Percentiles rank a stretch among this genome's conserved stretches.
Conservation (phyloP, 2,329 filamentous ascomycete genomes). For the Aspergillus flavus region DNA sequence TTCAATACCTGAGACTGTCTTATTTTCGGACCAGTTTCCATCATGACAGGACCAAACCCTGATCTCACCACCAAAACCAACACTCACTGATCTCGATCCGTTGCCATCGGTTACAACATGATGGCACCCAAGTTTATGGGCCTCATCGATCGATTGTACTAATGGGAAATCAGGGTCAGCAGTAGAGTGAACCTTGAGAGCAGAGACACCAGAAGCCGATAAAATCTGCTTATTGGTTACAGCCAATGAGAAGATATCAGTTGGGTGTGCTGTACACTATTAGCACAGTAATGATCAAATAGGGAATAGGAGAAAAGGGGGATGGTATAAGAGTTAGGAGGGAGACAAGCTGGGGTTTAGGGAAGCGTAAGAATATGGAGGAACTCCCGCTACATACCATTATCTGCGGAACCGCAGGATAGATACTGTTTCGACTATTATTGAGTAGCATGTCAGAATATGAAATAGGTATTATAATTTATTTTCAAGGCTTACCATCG, state of each 20-base stretch:
- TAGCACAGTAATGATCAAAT: constrained; percentile 23
- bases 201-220: constrained; percentile 82
- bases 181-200: constrained; percentile 78
- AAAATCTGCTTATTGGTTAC: constrained; percentile 73
- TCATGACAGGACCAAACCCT: constrained; percentile 74
- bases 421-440: constrained; percentile 95
- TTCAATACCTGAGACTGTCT: constrained; percentile 47
- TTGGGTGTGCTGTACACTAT: constrained; percentile 67
- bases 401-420: constrained; percentile 85
- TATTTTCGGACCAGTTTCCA: constrained; percentile 57
- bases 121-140: constrained; percentile 88
- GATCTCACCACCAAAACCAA: constrained; percentile 86
- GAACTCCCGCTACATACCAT: constrained; percentile 59
- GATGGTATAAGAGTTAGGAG: neutral
- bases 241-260: constrained; percentile 82
- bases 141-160: constrained; percentile 74
- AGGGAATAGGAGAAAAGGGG: neutral
- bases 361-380: neutral
- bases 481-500: constrained; percentile 25
- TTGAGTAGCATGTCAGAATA: constrained; percentile 12
- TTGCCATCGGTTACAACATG: constrained; percentile 74
- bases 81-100: constrained; percentile 75
- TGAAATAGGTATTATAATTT: neutral
- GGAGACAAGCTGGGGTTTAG: no score
- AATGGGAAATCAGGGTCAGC: constrained; percentile 72